Conservation (phyloP, 805 yeast genomes). For the Yamadazyma akitaensis region DNA sequence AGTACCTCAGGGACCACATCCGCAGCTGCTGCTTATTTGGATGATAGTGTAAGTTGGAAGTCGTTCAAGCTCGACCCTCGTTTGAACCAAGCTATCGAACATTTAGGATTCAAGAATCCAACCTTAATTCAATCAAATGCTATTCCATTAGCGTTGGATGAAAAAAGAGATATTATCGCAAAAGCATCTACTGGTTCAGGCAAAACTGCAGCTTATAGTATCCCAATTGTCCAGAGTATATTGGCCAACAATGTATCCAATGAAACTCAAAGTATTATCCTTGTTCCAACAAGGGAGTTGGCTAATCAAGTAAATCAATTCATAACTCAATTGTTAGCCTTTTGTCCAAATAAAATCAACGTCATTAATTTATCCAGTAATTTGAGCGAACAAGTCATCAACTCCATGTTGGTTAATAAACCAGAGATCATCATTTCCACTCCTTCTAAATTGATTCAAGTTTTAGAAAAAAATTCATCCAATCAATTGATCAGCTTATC, state of each 20-base stretch:
- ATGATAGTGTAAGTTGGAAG: slow-evolving; percentile 68
- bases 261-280: slow-evolving; percentile 55
- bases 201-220: slow-evolving; percentile 84
- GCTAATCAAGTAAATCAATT: slow-evolving; percentile 80
- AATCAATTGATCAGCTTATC: slow-evolving; percentile 44
- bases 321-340: slow-evolving; percentile 62
- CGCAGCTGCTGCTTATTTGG: slow-evolving; percentile 69
- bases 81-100: slow-evolving; percentile 76
- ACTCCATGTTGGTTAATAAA: slow-evolving; percentile 62
- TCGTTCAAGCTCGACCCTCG: slow-evolving; percentile 79
- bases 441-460: slow-evolving; percentile 68
- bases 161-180: slow-evolving; percentile 88
- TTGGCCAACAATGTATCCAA: slow-evolving; percentile 37
- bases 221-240: slow-evolving; percentile 82
- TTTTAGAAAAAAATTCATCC: slow-evolving; percentile 45
- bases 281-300: slow-evolving; percentile 92
- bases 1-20: slow-evolving; percentile 23
- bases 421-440: slow-evolving; percentile 87
- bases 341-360: slow-evolving; percentile 64
- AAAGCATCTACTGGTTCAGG: slow-evolving; percentile 96
- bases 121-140: slow-evolving; percentile 88
- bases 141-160: slow-evolving; percentile 87
- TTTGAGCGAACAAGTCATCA: slow-evolving; percentile 65
- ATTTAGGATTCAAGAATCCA: slow-evolving; percentile 78
- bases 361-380: slow-evolving; percentile 65